Percentiles rank a stretch among this genome's conserved stretches.
phyloP scores from a whole-genome alignment of 73 alveolate genomes.

The Chromera velia region DNA sequence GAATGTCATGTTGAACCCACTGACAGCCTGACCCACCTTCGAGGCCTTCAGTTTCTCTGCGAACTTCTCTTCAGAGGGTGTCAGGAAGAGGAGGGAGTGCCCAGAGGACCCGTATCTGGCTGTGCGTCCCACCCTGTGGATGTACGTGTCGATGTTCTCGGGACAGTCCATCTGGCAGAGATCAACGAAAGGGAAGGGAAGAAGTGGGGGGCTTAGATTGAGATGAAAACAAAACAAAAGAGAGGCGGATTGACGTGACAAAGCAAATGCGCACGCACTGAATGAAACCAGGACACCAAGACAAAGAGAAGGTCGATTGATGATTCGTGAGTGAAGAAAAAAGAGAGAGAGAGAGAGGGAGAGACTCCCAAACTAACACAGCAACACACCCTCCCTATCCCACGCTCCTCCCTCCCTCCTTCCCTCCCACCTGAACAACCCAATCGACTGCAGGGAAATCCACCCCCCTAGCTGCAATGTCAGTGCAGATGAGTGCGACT shows the following conservation, averaged over 20 bases:
- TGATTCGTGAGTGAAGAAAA: no score
- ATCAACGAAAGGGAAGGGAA: no score
- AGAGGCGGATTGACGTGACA: no score
- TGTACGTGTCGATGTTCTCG: conserved; percentile 38
- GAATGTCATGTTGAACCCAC: no score
- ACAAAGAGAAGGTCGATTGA: no score
- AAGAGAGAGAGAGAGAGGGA: no score
- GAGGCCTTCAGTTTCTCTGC: conserved; percentile 52
- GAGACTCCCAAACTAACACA: no score
- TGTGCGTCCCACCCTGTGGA: conserved; percentile 60
- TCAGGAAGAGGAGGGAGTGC: conserved; percentile 49
- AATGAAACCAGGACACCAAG: no score
- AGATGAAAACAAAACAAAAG: no score
- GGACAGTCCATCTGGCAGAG: conserved; percentile 45
- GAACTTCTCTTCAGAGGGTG: conserved; percentile 56
- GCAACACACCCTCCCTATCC: background rate
- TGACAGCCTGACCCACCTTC: conserved; percentile 29
- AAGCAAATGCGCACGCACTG: no score
- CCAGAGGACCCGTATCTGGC: conserved; percentile 54
- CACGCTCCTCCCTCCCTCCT: background rate
- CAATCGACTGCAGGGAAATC: conserved; percentile 54
- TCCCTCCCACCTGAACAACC: conserved; percentile 28
- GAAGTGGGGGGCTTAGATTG: no score
- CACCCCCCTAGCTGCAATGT: conserved; percentile 52
- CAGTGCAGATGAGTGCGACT: conserved; percentile 45